A percentile compares a stretch with the other conserved stretches of the same genome.
Conservation (phyloP, 2,329 filamentous ascomycete genomes). For the Leptosphaerulina australis region DNA sequence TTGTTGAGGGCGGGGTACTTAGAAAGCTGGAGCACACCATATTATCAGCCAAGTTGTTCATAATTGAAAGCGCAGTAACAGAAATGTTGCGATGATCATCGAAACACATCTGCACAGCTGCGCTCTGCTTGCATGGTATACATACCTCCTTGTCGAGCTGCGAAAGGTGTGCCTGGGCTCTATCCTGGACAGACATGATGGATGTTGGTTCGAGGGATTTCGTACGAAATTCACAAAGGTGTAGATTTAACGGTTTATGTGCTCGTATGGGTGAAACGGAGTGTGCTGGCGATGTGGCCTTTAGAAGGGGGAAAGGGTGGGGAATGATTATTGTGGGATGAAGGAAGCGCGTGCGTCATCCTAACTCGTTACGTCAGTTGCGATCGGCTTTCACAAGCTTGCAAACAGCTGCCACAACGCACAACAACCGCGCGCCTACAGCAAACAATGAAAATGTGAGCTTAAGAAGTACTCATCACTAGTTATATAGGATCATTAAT, state of each 20-base stretch:
- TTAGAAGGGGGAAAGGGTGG: constrained; percentile 24
- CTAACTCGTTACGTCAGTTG: constrained; percentile 41
- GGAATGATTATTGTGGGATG: constrained; percentile 40
- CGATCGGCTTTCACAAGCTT: constrained; percentile 41
- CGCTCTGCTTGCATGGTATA: constrained; percentile 22
- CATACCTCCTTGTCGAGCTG: constrained; percentile 84
- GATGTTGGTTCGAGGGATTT: constrained; percentile 15
- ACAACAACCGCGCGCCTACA: constrained; percentile 3
- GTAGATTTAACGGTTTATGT: constrained; percentile 15
- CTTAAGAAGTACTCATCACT: background rate
- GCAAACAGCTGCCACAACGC: constrained; percentile 20
- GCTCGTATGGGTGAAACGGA: constrained; percentile 20
- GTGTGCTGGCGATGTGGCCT: constrained; percentile 23
- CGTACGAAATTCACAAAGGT: constrained; percentile 3
- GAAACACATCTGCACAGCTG: background rate
- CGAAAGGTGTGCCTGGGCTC: constrained; percentile 75
- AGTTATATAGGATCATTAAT: background rate
- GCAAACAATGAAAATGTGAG: constrained; percentile 3
- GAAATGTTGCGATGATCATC: background rate
- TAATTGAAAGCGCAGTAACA: background rate
- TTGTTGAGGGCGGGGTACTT: constrained; percentile 85
- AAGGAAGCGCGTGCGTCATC: constrained; percentile 38
- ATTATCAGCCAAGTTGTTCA: constrained; percentile 29
- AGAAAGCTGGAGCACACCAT: constrained; percentile 66
- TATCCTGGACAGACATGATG: constrained; percentile 77